These are phyloP conservation scores for Artemisia argyi DNA, from an alignment of 129 eudicot genomes.

Conservation along the genomic window DNA sequence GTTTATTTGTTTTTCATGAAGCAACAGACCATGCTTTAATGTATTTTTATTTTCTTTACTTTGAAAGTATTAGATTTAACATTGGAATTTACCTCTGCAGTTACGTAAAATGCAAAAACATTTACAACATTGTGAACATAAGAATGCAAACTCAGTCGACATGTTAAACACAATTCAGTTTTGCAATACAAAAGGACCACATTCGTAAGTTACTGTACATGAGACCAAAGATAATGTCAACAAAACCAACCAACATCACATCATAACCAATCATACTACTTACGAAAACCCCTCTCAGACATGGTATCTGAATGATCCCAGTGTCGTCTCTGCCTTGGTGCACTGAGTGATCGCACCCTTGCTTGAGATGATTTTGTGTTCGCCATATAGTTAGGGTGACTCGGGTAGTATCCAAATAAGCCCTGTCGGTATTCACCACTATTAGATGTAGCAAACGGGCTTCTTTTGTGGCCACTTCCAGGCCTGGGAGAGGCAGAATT, in stretches of 20 bases:
- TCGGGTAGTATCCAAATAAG: slow-evolving; percentile 46
- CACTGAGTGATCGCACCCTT: slow-evolving; percentile 73
- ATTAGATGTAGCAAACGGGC: slow-evolving; percentile 46
- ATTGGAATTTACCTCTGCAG: too few relatives aligned
- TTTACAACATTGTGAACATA: background rate
- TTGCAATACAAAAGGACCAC: background rate
- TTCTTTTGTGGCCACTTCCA: slow-evolving; percentile 40
- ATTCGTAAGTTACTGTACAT: background rate
- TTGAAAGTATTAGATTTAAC: too few relatives aligned
- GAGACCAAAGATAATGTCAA: background rate
- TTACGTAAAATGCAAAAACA: background rate
- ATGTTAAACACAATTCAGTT: background rate
- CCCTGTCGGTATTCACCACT: slow-evolving; percentile 53
- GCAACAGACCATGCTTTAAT: too few relatives aligned
- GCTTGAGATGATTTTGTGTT: slow-evolving; percentile 78
- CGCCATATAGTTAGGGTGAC: slow-evolving; percentile 84
- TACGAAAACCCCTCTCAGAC: slow-evolving; percentile 55
- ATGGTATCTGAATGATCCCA: slow-evolving; percentile 47
- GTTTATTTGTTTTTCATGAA: too few relatives aligned
- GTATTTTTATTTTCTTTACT: too few relatives aligned
- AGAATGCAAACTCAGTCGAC: background rate
- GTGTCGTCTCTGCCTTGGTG: slow-evolving; percentile 68
- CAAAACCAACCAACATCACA: background rate
- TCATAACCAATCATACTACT: slow-evolving; percentile 5
- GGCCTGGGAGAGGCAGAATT: slow-evolving; percentile 55